Evolutionary conservation across 1,139 yeast genomes (phyloP).

Genomic region (Hyphopichia fennica): DNA sequence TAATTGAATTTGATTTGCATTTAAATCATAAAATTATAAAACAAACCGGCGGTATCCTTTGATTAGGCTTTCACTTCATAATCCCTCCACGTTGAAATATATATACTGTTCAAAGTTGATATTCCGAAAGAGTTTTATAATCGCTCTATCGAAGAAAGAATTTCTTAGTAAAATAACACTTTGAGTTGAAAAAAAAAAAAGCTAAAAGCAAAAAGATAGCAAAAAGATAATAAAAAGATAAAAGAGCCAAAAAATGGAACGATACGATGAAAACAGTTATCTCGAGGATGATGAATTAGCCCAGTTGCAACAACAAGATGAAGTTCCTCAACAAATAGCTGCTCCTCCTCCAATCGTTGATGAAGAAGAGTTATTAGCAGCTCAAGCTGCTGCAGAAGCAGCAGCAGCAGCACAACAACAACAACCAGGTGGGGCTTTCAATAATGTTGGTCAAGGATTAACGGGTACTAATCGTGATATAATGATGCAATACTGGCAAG

Average conservation of each 20-base stretch:
- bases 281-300: constrained; percentile 11
- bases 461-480: constrained; percentile 78
- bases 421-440: constrained; percentile 70
- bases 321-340: not conserved
- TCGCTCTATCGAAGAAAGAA: too few relatives aligned
- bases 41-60: too few relatives aligned
- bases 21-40: too few relatives aligned
- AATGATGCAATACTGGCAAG: constrained; percentile 98
- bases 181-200: not conserved
- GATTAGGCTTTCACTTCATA: too few relatives aligned
- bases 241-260: constrained; percentile 9
- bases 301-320: not conserved
- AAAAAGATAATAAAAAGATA: not conserved
- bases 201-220: not conserved
- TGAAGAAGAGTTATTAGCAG: constrained; percentile 38
- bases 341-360: constrained; percentile 24
- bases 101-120: too few relatives aligned
- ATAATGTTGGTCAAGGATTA: constrained; percentile 92
- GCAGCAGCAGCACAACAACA: constrained; percentile 48
- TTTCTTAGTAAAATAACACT: too few relatives aligned
- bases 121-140: too few relatives aligned
- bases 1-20: too few relatives aligned
- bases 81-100: too few relatives aligned
- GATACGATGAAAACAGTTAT: constrained; percentile 10
- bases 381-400: constrained; percentile 52